A percentile compares a stretch with the other conserved stretches of the same genome.
Evolutionary conservation across 78 protist species (phyloP).

Genomic region (Parvularia atlantis): DNA sequence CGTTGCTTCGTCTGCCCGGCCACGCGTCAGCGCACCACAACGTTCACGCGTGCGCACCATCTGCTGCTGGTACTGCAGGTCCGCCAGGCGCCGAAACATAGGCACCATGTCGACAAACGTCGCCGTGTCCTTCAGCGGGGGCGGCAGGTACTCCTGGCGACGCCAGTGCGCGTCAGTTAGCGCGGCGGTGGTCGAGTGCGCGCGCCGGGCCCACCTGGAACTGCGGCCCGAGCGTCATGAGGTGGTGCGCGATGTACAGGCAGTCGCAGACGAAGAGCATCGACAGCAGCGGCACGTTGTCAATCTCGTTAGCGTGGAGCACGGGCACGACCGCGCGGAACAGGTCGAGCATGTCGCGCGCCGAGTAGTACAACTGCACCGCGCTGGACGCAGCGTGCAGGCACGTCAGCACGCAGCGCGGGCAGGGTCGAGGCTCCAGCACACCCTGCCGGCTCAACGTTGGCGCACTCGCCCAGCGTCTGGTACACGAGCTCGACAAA

Average conservation of each 20-base stretch:
- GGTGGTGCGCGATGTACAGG: not conserved
- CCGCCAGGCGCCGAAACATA: not conserved
- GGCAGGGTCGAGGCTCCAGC: not conserved
- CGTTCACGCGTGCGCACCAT: too few species aligned
- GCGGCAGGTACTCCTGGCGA: not conserved
- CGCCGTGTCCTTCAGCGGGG: not conserved
- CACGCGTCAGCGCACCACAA: too few species aligned
- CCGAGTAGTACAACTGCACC: not conserved
- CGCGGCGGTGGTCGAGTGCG: too few species aligned
- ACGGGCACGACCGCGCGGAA: conserved; percentile 5
- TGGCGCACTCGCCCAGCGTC: not conserved
- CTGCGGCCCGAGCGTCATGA: not conserved
- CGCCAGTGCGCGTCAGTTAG: too few species aligned
- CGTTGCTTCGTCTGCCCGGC: too few species aligned
- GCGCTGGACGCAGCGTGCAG: not conserved
- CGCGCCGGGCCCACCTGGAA: too few species aligned
- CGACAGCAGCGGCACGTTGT: not conserved
- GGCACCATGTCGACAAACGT: conserved; percentile 1
- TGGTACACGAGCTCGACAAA: not conserved
- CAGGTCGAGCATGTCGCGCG: not conserved
- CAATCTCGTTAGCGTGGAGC: not conserved
- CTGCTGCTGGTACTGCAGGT: not conserved
- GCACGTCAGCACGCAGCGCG: not conserved
- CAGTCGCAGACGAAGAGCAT: not conserved
- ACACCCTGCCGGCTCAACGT: not conserved